phyloP scores from a whole-genome alignment of 371 early-diverging fungal species.

The Mortierella sp. region DNA sequence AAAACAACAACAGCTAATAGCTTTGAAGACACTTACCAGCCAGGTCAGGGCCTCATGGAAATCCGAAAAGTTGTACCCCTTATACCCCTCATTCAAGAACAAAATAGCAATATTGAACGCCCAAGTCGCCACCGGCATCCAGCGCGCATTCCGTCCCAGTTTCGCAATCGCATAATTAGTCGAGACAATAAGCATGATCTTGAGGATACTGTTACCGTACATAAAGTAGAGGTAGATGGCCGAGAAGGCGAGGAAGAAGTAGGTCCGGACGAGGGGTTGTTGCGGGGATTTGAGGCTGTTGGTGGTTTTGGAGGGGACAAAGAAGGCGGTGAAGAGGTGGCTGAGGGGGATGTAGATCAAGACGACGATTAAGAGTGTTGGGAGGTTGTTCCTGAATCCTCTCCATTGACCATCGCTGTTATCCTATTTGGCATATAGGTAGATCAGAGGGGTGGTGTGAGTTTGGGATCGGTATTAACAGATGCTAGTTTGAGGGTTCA shows the following conservation, averaged over 20 bases:
- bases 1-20: not conserved
- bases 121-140: conserved; percentile 84
- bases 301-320: conserved; percentile 28
- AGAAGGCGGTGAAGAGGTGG: conserved; percentile 58
- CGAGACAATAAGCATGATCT: conserved; percentile 73
- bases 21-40: conserved; percentile 67
- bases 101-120: conserved; percentile 79
- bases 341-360: conserved; percentile 64
- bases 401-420: conserved; percentile 90
- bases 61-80: conserved; percentile 78
- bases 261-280: conserved; percentile 55
- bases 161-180: conserved; percentile 79
- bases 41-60: conserved; percentile 71
- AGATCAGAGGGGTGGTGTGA: not conserved
- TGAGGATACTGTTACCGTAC: conserved; percentile 78
- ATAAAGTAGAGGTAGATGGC: conserved; percentile 71
- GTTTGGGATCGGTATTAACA: not conserved
- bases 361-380: conserved; percentile 68
- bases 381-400: conserved; percentile 83
- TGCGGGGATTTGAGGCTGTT: conserved; percentile 38
- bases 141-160: conserved; percentile 61
- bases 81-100: conserved; percentile 79
- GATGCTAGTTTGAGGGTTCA: not conserved
- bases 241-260: conserved; percentile 74
- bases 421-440: conserved; percentile 63